Base-by-base conservation (phyloP, 1,284 basidiomycete genomes). In the Irpex sp. region DNA sequence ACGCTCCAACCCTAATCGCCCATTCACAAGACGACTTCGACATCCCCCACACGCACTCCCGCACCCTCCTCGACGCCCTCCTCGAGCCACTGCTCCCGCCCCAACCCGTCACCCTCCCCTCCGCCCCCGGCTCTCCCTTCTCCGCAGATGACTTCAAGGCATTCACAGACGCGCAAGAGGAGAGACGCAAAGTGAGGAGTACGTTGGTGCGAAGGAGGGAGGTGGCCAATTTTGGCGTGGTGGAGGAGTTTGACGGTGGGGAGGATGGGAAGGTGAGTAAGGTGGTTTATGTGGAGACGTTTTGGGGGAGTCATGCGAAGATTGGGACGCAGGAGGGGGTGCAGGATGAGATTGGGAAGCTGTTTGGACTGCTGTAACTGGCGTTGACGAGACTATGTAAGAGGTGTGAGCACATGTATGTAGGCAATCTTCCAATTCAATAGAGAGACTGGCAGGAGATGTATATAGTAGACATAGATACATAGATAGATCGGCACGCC, bases 1-100 rank as follows among this genome's bases (percentile, higher is more conserved):
- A 84, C 37, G 84, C 84, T 0, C 83, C 90, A 4, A 83, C 94
- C 5, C 77, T 97, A 11, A 82, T 97, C 65, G 85, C 86, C 0
- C 95, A 97, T 72, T 87, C 94, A 1, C 81, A 85, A 67, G 81
- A 94, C 71, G 95, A 98, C 76, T 82, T 80, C 70, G 89, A 94
- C 47, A 95, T 97, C 60, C 92, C 92, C 0, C 76, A 83, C 69
- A 78, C 82, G 0, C 95, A 98, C 72, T 92, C 92, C 0, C 79
- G 82, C n/a, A 77, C 78, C 0, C 81, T 96, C 15, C 93, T 94
- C 72, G 78, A 89, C 47, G 78, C 83, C 0, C 84, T 95, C 64
- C 73, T 93, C 31, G 84, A 86, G 13, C 83, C 85, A 0, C 76
- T 83, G 59, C 78, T 93, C 11, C 89, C 91, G 0, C n/a, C 11